A percentile compares a stretch with the other conserved stretches of the same genome.
These are phyloP conservation scores for Hypoxylon lienhwacheense DNA, from an alignment of 495 filamentous ascomycete genomes.

Conservation along the genomic window DNA sequence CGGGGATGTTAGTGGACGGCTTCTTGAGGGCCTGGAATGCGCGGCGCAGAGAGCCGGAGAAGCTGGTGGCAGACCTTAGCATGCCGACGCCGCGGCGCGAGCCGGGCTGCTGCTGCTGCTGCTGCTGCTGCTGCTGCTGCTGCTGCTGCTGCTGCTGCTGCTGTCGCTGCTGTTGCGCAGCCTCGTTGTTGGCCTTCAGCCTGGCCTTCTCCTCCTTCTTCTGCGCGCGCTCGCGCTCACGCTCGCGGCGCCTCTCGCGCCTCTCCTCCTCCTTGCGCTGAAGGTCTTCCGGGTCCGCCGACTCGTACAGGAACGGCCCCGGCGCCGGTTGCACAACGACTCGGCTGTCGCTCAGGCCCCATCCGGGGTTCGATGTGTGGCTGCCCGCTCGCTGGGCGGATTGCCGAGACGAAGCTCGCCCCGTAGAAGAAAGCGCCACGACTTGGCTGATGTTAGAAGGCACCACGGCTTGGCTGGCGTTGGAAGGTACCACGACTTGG, in stretches of 20 bases:
- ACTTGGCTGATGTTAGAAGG: too few species aligned
- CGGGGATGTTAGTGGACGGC: not conserved
- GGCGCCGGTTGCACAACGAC: slow-evolving; percentile 11
- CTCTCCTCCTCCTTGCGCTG: slow-evolving; percentile 17
- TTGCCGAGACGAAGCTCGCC: too few species aligned
- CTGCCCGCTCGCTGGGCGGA: too few species aligned
- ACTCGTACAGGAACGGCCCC: slow-evolving; percentile 24
- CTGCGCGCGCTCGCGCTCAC: slow-evolving; percentile 17
- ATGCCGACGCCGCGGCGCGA: not conserved
- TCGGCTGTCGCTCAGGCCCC: not conserved
- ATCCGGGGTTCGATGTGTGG: not conserved
- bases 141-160: not conserved
- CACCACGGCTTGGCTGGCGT: too few species aligned
- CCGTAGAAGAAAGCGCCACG: too few species aligned
- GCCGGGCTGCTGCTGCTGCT: not conserved
- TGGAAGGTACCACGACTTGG: too few species aligned
- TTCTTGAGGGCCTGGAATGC: slow-evolving; percentile 22
- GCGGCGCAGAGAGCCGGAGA: slow-evolving; percentile 22
- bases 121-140: not conserved
- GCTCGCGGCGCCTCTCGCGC: slow-evolving; percentile 17
- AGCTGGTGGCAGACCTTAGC: slow-evolving; percentile 1
- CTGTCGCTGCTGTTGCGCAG: not conserved
- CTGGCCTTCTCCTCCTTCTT: slow-evolving; percentile 20
- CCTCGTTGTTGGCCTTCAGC: slow-evolving; percentile 3
- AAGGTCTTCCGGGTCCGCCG: slow-evolving; percentile 11